phyloP scores from a whole-genome alignment of 2,329 filamentous ascomycete genomes.

The Penicillium sp. region DNA sequence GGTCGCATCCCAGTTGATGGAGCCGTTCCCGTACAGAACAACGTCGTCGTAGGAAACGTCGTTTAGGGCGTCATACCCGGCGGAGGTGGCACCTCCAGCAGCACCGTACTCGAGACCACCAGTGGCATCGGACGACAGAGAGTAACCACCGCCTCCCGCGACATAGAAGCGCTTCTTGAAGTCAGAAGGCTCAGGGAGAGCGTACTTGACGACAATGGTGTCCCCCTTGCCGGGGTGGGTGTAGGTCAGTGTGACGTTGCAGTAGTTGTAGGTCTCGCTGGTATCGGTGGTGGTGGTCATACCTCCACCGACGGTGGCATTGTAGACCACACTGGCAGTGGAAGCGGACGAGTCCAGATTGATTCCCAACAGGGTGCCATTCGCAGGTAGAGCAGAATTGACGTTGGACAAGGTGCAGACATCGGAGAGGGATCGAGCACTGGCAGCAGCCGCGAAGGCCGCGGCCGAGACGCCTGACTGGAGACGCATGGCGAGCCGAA shows the following conservation, averaged over 20 bases:
- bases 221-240: conserved; percentile 49
- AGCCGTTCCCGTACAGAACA: conserved; percentile 53
- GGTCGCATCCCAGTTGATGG: conserved; percentile 40
- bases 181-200: conserved; percentile 39
- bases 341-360: conserved; percentile 48
- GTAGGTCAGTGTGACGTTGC: conserved; percentile 50
- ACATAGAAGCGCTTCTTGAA: conserved; percentile 54
- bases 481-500: conserved; percentile 28
- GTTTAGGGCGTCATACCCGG: conserved; percentile 51
- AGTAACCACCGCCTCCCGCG: conserved; percentile 51
- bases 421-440: conserved; percentile 43
- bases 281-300: conserved; percentile 26
- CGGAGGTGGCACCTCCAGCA: conserved; percentile 47
- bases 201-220: conserved; percentile 41
- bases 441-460: conserved; percentile 33
- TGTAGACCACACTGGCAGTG: conserved; percentile 45
- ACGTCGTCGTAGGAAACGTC: conserved; percentile 41
- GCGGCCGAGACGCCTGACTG: conserved; percentile 19
- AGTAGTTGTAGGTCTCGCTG: conserved; percentile 35
- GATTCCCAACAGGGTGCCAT: conserved; percentile 49
- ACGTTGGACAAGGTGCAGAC: conserved; percentile 51
- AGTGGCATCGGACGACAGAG: conserved; percentile 42
- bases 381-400: conserved; percentile 47
- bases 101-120: conserved; percentile 51
- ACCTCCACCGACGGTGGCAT: conserved; percentile 31